Conservation (phyloP, 139 green algal genomes). For the Coccomyxa sp. region DNA sequence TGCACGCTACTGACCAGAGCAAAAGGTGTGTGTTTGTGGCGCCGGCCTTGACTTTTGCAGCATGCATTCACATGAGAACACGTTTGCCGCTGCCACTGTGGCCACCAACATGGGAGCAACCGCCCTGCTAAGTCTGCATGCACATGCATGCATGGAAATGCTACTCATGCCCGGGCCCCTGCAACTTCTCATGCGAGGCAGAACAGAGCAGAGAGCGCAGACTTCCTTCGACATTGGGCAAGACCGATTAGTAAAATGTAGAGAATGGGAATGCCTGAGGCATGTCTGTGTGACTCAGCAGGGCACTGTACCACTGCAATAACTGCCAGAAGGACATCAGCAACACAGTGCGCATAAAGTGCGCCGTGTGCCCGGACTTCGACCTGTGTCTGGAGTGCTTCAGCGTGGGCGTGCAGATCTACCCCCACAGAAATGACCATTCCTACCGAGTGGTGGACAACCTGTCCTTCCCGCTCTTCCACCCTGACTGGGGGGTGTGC, state of each 20-base stretch:
- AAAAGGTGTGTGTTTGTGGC: too few relatives aligned
- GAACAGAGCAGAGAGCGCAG: too few relatives aligned
- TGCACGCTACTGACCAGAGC: too few relatives aligned
- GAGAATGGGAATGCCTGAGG: neutral
- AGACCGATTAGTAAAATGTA: too few relatives aligned
- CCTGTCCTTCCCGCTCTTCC: slow-evolving; percentile 88
- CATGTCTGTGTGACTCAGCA: slow-evolving; percentile 16
- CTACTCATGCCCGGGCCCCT: neutral
- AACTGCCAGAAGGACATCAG: slow-evolving; percentile 92
- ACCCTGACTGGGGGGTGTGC: slow-evolving; percentile 83
- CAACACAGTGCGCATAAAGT: slow-evolving; percentile 85
- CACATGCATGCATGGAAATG: neutral
- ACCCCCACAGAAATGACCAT: slow-evolving; percentile 72
- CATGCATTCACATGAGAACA: neutral
- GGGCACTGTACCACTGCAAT: slow-evolving; percentile 90
- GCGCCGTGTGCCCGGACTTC: slow-evolving; percentile 83
- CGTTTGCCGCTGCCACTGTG: neutral
- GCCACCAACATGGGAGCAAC: too few relatives aligned
- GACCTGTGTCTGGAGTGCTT: slow-evolving; percentile 98
- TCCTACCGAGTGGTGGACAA: slow-evolving; percentile 87
- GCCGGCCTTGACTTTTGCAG: neutral
- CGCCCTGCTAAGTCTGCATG: neutral
- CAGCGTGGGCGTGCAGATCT: slow-evolving; percentile 71
- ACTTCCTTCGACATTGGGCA: too few relatives aligned
- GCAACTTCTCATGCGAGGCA: neutral